These are phyloP conservation scores for Wickerhamomyces subpelliculosus DNA, from an alignment of 805 yeast species.

Conservation along the genomic window DNA sequence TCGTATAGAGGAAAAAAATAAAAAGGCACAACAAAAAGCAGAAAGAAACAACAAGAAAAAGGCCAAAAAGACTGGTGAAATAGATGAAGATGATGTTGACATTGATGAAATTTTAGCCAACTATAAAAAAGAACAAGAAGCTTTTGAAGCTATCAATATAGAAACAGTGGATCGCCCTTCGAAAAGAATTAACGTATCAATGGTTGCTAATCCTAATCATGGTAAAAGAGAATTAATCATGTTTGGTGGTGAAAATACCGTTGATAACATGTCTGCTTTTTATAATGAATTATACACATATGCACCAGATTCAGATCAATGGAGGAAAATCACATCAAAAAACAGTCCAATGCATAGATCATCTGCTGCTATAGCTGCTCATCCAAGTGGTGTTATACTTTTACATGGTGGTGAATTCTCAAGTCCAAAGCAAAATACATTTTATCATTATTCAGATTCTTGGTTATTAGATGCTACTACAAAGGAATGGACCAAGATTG, in stretches of 20 bases:
- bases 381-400: constrained; percentile 80
- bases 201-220: constrained; percentile 69
- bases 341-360: constrained; percentile 91
- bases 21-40: constrained; percentile 69
- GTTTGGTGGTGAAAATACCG: constrained; percentile 83
- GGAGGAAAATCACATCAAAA: constrained; percentile 76
- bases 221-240: constrained; percentile 72
- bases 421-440: constrained; percentile 90
- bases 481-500: constrained; percentile 89
- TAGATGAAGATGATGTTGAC: constrained; percentile 80
- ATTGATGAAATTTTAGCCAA: constrained; percentile 77
- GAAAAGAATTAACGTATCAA: constrained; percentile 63
- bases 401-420: constrained; percentile 97
- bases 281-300: constrained; percentile 77
- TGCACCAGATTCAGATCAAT: constrained; percentile 66
- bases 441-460: constrained; percentile 93
- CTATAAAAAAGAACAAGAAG: constrained; percentile 73
- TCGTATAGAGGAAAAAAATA: constrained; percentile 72
- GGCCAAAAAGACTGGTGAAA: constrained; percentile 69
- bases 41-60: constrained; percentile 68
- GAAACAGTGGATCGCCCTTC: constrained; percentile 55
- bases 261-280: constrained; percentile 49
- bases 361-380: constrained; percentile 89
- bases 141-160: constrained; percentile 63
- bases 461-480: constrained; percentile 84